Base-by-base conservation (phyloP, 176 grass and related monocot species). In the Zea mays region DNA sequence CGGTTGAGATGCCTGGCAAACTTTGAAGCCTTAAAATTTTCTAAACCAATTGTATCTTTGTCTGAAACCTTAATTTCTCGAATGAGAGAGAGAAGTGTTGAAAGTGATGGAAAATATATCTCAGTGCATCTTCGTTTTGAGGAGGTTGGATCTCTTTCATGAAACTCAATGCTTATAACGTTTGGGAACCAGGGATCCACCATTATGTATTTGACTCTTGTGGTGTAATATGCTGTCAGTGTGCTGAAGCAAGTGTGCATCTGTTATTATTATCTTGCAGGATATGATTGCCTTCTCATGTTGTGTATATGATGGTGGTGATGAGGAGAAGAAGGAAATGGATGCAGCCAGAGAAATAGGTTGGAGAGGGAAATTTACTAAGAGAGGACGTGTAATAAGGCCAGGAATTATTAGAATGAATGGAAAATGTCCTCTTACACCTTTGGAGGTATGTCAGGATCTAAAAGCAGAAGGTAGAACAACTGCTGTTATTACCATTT, bases 221-320 rank as follows among this genome's bases (percentile, higher is more conserved):
- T 54, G 44, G 44, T 27, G 39, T 84, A 45, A 15, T 72, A 27
- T 64, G 37, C 17, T 66, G 58, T 42, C 46, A 21, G 81, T 69
- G 37, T 73, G 79, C 19, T 42, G 55, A 42, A 73, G 60, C 37
- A 65, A 44, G 43, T 4, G 52, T 69, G 74, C 8, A 33, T 38
- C 13, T 46, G 11, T 14, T 74, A 46, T 70, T 86, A 35, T 74
- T 82, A 62, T 80, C 14, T 45, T 89, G 41, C 79, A 98, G 95
- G 95, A 98, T 94, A 98, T 98, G 95, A 92, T 98, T 91, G 95
- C 95, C 64, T 98, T 98, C 76, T 98, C 95, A 39, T 98, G 95
- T 64, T 98, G 95, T 85, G 82, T 94, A 79, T 98, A 94, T 87
- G 87, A 98, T 86, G 95, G 95, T 64, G 89, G 87, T 39, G 87